Evolutionary conservation across 176 grass and related monocot species (phyloP).

Genomic region (Avena sativa): DNA sequence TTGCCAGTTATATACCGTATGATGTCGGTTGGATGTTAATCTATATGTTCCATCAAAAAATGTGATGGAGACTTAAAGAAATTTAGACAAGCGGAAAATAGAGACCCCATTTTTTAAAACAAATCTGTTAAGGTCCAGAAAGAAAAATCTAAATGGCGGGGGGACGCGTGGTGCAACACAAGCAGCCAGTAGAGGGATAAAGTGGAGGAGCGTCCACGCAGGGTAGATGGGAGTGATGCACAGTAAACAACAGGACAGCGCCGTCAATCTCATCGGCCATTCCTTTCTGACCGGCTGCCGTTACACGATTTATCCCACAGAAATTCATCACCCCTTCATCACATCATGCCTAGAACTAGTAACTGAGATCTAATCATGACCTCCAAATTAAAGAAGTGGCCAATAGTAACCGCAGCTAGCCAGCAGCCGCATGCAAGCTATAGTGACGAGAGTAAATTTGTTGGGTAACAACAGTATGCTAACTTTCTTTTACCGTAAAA

Average conservation of each 20-base stretch:
- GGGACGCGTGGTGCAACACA: conserved; percentile 28
- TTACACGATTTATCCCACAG: conserved; percentile 20
- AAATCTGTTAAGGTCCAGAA: not conserved
- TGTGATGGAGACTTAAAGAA: not conserved
- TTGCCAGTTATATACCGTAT: no score
- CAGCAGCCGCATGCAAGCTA: no score
- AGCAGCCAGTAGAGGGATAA: not conserved
- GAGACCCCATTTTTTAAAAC: not conserved
- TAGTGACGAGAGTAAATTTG: conserved; percentile 11
- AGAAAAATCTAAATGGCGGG: not conserved
- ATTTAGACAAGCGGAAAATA: not conserved
- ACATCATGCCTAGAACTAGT: not conserved
- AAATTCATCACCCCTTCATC: conserved; percentile 15
- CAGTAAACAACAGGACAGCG: conserved; percentile 12
- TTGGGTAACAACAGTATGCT: not conserved
- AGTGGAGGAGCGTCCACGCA: not conserved
- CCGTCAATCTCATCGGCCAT: conserved; percentile 40
- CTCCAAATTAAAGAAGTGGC: not conserved
- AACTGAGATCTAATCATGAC: conserved; percentile 7
- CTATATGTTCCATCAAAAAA: no score
- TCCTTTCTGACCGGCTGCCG: not conserved
- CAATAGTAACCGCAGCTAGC: not conserved
- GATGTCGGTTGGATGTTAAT: no score
- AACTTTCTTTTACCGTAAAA: not conserved
- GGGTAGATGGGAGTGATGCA: conserved; percentile 16